Evolutionary conservation across 2,329 filamentous ascomycete genomes (phyloP).

Genomic region (Diaporthe citrichinensis): DNA sequence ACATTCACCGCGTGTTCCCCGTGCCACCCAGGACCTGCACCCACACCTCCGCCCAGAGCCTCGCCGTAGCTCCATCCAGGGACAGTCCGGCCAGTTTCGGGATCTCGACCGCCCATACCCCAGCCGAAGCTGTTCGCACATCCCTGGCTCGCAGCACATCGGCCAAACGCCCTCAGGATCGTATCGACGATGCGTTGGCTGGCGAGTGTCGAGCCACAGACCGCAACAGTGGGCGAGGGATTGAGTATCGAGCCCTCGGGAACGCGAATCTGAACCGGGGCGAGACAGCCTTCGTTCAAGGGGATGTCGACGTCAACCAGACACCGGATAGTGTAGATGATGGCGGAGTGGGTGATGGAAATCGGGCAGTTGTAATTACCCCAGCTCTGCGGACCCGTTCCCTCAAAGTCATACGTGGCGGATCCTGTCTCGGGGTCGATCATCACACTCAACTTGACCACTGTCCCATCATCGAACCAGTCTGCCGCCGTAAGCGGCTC

Average conservation of each 20-base stretch:
- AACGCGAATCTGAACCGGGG: slow-evolving; percentile 50
- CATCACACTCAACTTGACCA: slow-evolving; percentile 51
- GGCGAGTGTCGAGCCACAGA: slow-evolving; percentile 72
- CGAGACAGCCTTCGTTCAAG: slow-evolving; percentile 54
- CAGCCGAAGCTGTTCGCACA: slow-evolving; percentile 52
- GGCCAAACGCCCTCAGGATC: slow-evolving; percentile 49
- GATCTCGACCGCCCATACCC: slow-evolving; percentile 50
- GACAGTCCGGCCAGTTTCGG: slow-evolving; percentile 45
- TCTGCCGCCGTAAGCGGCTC: slow-evolving; percentile 51
- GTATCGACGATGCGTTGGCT: slow-evolving; percentile 51
- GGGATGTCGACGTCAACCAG: slow-evolving; percentile 53
- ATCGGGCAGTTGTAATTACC: slow-evolving; percentile 55
- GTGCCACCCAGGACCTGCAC: slow-evolving; percentile 49
- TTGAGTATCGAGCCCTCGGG: slow-evolving; percentile 49
- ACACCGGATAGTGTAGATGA: slow-evolving; percentile 54
- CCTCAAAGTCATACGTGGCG: slow-evolving; percentile 45
- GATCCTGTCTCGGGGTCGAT: slow-evolving; percentile 47
- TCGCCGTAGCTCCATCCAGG: slow-evolving; percentile 54
- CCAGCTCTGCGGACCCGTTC: slow-evolving; percentile 52
- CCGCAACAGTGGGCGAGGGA: slow-evolving; percentile 49
- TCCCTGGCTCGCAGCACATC: slow-evolving; percentile 48
- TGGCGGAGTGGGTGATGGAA: slow-evolving; percentile 55
- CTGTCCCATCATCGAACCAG: slow-evolving; percentile 57
- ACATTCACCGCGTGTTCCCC: slow-evolving; percentile 51
- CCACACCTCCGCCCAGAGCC: slow-evolving; percentile 52